Base-by-base conservation (phyloP, 257 asterid species). In the Solanum acaule region DNA sequence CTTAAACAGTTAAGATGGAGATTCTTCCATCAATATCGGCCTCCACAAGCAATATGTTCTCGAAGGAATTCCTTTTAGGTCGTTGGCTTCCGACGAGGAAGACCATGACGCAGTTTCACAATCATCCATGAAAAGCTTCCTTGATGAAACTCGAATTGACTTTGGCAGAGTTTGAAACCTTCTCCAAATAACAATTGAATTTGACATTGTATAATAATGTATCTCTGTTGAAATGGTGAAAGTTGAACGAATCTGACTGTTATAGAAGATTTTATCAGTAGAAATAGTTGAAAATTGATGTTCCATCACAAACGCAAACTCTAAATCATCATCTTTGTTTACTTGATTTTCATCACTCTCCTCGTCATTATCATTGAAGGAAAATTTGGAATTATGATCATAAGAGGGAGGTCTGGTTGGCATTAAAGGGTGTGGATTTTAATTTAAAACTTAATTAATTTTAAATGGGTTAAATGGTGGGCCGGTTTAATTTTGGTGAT, bases 241-340 rank as follows among this genome's bases (percentile, higher is more conserved):
- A 78, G 93, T 84, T 1, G 98, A 93, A 23, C 93, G 94, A 89
- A 95, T 94, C 93, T 91, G 94, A 25, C 98, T 96, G 92, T 95
- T 90, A 73, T 83, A 90, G 93, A 93, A 94, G 86, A 94, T 91
- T 75, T 95, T 95, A 14, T 94, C 96, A 1, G 92, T 92, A 31
- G 93, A 75, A 33, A 90, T 61, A 1, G 89, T 84, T 3, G 91
- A 84, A 9, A 79, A 33, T 61, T 29, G 37, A 70, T 61, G 65
- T 27, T 8, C 44, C 2, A 68, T 35, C 73, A 77, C 88, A 65
- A 88, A 86, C 2, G 91, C 78, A 75, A 92, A 92, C 83, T 92
- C 94, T 70, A 90, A 90, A 16, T 49, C 89, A 1, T 34, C 92
- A 2, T 78, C 56, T 46, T 46, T 46, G 18, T 46, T 46, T 46